Conservation (phyloP, 257 asterid genomes). For the Ilex aquifolium region DNA sequence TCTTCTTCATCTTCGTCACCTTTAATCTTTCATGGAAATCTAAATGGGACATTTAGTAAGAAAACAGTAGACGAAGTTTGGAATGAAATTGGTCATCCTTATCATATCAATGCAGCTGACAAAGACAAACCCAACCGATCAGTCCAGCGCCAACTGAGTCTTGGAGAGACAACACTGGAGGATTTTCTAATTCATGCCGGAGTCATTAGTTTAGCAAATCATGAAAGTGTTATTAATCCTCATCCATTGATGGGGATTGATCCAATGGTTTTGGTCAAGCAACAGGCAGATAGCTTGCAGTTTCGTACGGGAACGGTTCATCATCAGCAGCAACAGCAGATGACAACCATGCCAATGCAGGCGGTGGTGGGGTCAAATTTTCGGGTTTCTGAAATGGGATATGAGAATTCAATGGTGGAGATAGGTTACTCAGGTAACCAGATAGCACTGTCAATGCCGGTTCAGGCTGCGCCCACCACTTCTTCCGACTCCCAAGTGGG, state of each 20-base stretch:
- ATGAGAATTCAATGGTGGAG: constrained; percentile 16
- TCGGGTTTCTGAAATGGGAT: constrained; percentile 11
- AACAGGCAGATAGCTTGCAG: neutral
- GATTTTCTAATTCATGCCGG: constrained; percentile 14
- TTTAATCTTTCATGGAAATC: constrained; percentile 10
- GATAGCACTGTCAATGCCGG: neutral
- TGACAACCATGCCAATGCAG: constrained; percentile 11
- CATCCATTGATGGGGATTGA: neutral
- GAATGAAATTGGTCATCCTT: constrained; percentile 3
- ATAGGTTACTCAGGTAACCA: constrained; percentile 12
- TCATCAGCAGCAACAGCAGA: constrained; percentile 2
- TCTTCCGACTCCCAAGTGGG: constrained; percentile 12
- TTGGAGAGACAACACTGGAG: constrained; percentile 14
- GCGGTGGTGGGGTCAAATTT: neutral
- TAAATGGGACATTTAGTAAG: neutral
- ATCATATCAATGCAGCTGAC: neutral
- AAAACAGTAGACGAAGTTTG: constrained; percentile 11
- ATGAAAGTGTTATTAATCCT: neutral
- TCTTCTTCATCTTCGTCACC: constrained; percentile 10
- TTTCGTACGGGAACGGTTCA: neutral
- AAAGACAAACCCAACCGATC: neutral
- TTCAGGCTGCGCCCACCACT: neutral
- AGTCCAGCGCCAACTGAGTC: neutral
- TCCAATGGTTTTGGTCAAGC: neutral
- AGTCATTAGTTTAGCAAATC: neutral